Base-by-base conservation (phyloP, 1,284 basidiomycete genomes). In the Ustilago nuda region DNA sequence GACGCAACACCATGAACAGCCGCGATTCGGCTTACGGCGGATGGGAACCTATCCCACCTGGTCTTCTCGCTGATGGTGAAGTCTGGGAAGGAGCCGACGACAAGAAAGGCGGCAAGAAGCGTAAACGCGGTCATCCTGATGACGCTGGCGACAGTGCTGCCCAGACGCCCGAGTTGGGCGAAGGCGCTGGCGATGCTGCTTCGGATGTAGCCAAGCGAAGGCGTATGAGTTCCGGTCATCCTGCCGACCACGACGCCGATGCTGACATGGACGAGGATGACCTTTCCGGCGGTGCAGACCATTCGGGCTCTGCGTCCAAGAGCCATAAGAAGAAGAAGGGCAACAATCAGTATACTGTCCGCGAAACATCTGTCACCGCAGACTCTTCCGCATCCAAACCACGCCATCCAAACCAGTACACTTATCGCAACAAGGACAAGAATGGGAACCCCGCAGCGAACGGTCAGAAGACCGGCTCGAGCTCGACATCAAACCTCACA, bases 21-120 rank as follows among this genome's bases (percentile, higher is more conserved):
- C 89, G 95, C 66, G 95, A 97, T 84, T 93, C 95, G 8, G 93
- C 92, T 4, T 97, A 96, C 85, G 94, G 97, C 83, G 95, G 97
- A 83, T 85, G 84, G 84, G 93, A 95, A 85, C 92, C 91, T 72
- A 87, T 89, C 52, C 87, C 88, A 13, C 78, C 83, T 1, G 80
- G 78, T 35, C 76, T 82, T 33, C 79, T 84, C n/a, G 79, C 79
- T 33, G 80, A 82, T 30, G 79, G 78, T 54, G 84, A 83, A 17
- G 76, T 81, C 35, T 78, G 78, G 77, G 81, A 82, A 12, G 78
- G 67, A 27, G 85, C 91, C 7, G 76, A 71, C 15, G 74, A 78
- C 54, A 56, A 41, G n/a, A 68, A 65, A 35, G 66, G 65, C 17
- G 64, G 65, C 56, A 77, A 72, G 60, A 83, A 83, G 56, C 69